Base-by-base conservation (phyloP, 805 yeast genomes). In the Lipomyces japonicus region DNA sequence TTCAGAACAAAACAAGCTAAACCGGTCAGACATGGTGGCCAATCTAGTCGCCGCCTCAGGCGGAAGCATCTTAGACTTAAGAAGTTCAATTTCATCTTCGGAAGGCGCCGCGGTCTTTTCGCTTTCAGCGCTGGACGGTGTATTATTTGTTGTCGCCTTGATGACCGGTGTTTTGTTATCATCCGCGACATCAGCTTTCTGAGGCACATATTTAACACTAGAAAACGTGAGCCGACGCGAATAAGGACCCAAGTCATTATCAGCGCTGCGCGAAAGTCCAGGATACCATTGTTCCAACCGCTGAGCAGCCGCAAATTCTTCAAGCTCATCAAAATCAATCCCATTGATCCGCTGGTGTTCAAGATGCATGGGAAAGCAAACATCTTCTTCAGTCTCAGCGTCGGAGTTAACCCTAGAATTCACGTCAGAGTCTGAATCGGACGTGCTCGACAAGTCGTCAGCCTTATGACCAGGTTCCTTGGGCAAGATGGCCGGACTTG, bases 341-440 rank as follows among this genome's bases (percentile, higher is more conserved):
- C 95, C 96, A 53, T 81, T 81, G 22, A 50, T 50, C 38, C 78
- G 58, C 23, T 45, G 50, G 44, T 79, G 72, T 12, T 74, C 72
- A 49, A 76, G 79, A 53, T 83, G 84, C 87, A 88, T 84, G 1
- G 97, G 97, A 69, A 90, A 90, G 73, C 97, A 91, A 39, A 91
- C 98, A 76, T 91, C 97, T 65, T 88, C 96, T 63, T 91, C 97
- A 0, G 96, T 88, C 64, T 89, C 96, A 60, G 86, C 95, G 3
- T 48, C 58, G 18, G 60, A 54, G 31, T 54, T 55, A 5, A 46
- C 57, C 7, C 51, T 54, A 9, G 60, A 55, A 16, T 51, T 51
- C 6, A 47, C 44, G 25, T 47, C 51, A 9, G 50, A 42, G 18
- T 46, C 55, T 7, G 56, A 50, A 19, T 46, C 51, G 2, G 49